Evolutionary conservation across 805 yeast species (phyloP).

Genomic region (Limtongia smithiae): DNA sequence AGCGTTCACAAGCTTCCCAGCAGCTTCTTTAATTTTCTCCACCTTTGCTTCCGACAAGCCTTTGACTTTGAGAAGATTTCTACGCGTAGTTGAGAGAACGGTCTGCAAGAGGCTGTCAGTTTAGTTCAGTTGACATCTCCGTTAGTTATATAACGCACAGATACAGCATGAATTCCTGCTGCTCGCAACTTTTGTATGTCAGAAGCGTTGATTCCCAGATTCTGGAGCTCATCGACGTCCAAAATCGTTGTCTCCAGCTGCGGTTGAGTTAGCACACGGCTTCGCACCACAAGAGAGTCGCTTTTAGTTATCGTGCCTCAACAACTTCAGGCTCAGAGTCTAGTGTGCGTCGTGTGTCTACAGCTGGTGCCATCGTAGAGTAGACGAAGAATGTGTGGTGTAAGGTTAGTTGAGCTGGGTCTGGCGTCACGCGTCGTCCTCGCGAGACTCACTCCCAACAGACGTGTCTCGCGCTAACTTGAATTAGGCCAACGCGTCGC

Average conservation of each 20-base stretch:
- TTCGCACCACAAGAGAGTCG: background rate
- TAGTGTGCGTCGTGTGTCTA: conserved; percentile 7
- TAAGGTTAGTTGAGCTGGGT: too few relatives aligned
- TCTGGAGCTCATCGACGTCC: conserved; percentile 30
- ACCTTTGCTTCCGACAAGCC: conserved; percentile 76
- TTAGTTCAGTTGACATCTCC: background rate
- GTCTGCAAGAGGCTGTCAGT: conserved; percentile 37
- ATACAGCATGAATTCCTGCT: conserved; percentile 65
- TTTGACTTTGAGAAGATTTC: conserved; percentile 60
- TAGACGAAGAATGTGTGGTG: background rate
- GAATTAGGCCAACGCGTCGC: too few relatives aligned
- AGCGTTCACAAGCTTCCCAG: conserved; percentile 57
- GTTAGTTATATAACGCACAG: conserved; percentile 45
- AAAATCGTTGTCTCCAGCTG: conserved; percentile 18
- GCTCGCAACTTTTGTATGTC: conserved; percentile 66
- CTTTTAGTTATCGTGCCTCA: background rate
- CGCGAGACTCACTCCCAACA: too few relatives aligned
- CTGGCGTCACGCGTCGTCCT: too few relatives aligned
- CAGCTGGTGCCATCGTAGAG: conserved; percentile 5
- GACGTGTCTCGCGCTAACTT: too few relatives aligned
- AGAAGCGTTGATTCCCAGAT: conserved; percentile 59
- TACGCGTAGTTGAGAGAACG: conserved; percentile 57
- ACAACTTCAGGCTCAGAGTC: conserved; percentile 9
- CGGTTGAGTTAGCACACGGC: background rate
- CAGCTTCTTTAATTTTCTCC: conserved; percentile 71